Percentiles rank a stretch among this genome's conserved stretches.
Conservation (phyloP, 2,329 filamentous ascomycete species). For the Cercospora janseana region DNA sequence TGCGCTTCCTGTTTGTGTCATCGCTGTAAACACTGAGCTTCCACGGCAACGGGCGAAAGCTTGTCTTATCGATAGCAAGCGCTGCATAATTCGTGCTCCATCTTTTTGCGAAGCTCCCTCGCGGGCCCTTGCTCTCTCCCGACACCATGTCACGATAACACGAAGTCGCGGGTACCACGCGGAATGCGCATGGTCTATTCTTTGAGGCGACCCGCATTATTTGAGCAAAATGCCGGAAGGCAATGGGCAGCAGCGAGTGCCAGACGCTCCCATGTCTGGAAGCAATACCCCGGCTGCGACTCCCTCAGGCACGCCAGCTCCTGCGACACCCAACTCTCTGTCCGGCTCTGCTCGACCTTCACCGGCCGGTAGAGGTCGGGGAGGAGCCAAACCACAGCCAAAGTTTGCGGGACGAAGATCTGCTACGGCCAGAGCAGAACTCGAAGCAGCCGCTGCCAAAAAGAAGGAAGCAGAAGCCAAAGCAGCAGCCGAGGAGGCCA, state of each 20-base stretch:
- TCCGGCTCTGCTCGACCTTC: conserved; percentile 19
- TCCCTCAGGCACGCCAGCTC: conserved; percentile 15
- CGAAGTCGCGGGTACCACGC: no score
- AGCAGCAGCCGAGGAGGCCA: conserved; percentile 35
- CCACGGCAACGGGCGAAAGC: not conserved
- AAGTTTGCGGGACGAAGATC: conserved; percentile 47
- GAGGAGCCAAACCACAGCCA: conserved; percentile 35
- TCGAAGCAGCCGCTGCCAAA: conserved; percentile 42
- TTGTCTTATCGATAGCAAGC: conserved; percentile 1
- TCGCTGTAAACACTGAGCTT: conserved; percentile 1
- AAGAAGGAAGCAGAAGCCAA: conserved; percentile 41
- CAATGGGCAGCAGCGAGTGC: not conserved
- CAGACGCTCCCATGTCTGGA: conserved; percentile 7
- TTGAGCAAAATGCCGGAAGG: conserved; percentile 14
- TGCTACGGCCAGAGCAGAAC: conserved; percentile 46
- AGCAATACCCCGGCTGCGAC: conserved; percentile 13
- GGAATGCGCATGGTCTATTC: no score
- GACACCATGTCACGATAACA: not conserved
- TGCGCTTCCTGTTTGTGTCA: not conserved
- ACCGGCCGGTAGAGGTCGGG: conserved; percentile 19
- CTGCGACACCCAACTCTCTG: conserved; percentile 14
- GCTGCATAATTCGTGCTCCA: not conserved
- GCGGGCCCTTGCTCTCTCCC: not conserved
- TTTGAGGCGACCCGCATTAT: no score
- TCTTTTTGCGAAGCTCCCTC: not conserved